Evolutionary conservation across 139 green algal genomes (phyloP).

Genomic region (Coelastrella sp.): DNA sequence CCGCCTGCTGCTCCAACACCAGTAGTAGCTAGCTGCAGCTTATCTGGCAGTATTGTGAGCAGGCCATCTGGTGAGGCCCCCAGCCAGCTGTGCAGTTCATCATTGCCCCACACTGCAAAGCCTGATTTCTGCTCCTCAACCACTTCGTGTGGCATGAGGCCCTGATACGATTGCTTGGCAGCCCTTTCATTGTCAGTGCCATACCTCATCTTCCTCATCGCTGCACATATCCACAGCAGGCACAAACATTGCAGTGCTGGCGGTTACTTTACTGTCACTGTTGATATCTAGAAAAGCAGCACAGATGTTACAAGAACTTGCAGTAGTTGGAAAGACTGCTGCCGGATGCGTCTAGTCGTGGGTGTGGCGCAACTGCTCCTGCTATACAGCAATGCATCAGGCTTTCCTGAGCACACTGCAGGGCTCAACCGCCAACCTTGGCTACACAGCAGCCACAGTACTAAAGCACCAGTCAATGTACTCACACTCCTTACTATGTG

Average conservation of each 20-base stretch:
- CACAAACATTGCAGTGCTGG: background rate
- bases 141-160: background rate
- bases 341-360: too few species aligned
- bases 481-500: background rate
- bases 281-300: too few species aligned
- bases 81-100: constrained; percentile 35
- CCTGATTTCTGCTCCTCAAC: background rate
- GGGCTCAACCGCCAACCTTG: too few species aligned
- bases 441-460: too few species aligned
- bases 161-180: background rate
- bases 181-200: background rate
- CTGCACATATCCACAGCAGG: background rate
- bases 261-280: too few species aligned
- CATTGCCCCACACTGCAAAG: constrained; percentile 2
- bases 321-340: too few species aligned
- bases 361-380: too few species aligned
- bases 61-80: constrained; percentile 41
- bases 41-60: background rate
- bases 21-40: background rate
- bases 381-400: too few species aligned
- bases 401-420: too few species aligned
- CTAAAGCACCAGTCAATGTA: background rate
- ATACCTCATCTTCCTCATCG: background rate
- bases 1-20: background rate
- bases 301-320: too few species aligned